Evolutionary conservation across 306 rosid genomes (phyloP), one percentile per base, ranked within the genome.

Genomic region (Cajanus cajan): DNA sequence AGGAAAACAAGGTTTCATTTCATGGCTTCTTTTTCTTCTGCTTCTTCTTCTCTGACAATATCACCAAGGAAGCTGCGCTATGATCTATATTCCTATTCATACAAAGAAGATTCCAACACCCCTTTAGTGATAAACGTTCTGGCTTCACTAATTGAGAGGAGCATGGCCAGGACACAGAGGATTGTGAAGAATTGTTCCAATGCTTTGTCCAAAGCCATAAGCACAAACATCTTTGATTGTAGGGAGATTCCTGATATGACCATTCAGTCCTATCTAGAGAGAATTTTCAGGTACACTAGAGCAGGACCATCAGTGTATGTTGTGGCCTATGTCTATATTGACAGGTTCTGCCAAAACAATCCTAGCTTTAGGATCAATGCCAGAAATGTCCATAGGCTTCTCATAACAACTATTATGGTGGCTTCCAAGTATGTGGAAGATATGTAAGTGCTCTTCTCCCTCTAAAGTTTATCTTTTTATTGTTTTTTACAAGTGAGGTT

Each of bases 371-470:
- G 90, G 34, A 92, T 94, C 82, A 89, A 76, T 79, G 72, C 85
- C 37, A 82, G 84, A 48, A 94, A 94, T 87, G 98, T 92, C 1
- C 96, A 94, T 52, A 88, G 97, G 73, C 92, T 94, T 62, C 97
- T 94, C 74, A 83, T 92, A 31, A 92, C 97, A 13, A 92, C 97
- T 36, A 91, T 94, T 19, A 92, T 94, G 98, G 93, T 94, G 68
- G 98, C 98, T 80, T 94, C 97, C 12, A 94, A 94, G 66, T 94
- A 90, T 68, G 94, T 89, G 2, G 98, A 94, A 71, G 98, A 94
- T 87, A 90, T 89, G 98, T 94, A 48, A 90, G 97, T 85, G 8
- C n/a, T 63, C 72, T 34, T 15, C 44, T 45, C 12, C 18, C 21
- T 34, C 28, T 25, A 70, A 66, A 59, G 12, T 39, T 16, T 66